These are phyloP conservation scores for Pseudogymnoascus sp. DNA, from an alignment of 2,329 filamentous ascomycete genomes.

Conservation along the genomic window DNA sequence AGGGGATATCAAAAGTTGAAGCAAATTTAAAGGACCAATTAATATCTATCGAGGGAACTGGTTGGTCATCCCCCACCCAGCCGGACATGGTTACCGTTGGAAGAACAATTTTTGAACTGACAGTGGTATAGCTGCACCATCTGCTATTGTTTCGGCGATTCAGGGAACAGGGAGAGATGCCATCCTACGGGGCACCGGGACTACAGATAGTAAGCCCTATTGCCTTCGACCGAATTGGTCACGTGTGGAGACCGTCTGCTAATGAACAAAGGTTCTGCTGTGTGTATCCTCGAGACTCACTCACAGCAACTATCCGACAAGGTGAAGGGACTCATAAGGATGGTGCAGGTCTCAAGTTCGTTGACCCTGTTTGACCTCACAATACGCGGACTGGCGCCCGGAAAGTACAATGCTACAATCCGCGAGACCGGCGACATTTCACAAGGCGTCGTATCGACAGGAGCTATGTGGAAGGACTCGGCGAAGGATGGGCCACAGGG, in stretches of 20 bases:
- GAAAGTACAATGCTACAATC: slow-evolving; percentile 75
- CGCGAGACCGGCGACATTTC: slow-evolving; percentile 83
- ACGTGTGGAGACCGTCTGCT: slow-evolving; percentile 18
- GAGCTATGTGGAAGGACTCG: slow-evolving; percentile 62
- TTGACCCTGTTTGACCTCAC: slow-evolving; percentile 83
- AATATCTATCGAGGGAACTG: slow-evolving; percentile 76
- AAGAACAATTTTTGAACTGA: background rate
- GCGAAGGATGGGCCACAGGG: slow-evolving; percentile 31
- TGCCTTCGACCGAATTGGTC: background rate
- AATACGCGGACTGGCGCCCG: slow-evolving; percentile 70
- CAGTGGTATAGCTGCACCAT: slow-evolving; percentile 60
- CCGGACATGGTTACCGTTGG: background rate
- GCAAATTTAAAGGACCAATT: slow-evolving; percentile 76
- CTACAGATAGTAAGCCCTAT: slow-evolving; percentile 63
- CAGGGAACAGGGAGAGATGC: slow-evolving; percentile 87
- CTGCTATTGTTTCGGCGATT: slow-evolving; percentile 79
- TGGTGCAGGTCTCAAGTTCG: slow-evolving; percentile 79
- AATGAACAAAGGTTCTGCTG: slow-evolving; percentile 56
- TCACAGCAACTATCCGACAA: slow-evolving; percentile 50
- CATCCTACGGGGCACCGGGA: slow-evolving; percentile 82
- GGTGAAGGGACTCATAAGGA: slow-evolving; percentile 79
- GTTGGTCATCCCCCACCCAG: slow-evolving; percentile 34
- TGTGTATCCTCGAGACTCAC: slow-evolving; percentile 91
- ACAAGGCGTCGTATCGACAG: slow-evolving; percentile 71
- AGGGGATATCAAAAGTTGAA: slow-evolving; percentile 74